phyloP scores from a whole-genome alignment of 352 stramenopile species.

The Globisporangium echinulatum region DNA sequence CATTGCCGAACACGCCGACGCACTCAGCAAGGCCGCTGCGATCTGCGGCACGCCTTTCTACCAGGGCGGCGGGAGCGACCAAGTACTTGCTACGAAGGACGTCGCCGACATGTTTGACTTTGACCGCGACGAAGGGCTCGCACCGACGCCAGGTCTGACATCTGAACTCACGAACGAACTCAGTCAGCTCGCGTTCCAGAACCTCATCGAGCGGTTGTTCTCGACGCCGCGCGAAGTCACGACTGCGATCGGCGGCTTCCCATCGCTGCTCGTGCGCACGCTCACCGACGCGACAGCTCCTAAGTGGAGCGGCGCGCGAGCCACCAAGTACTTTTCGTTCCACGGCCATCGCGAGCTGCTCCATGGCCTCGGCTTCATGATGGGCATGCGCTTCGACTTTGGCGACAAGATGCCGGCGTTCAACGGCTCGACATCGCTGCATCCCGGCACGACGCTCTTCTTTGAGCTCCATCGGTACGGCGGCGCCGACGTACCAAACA shows the following conservation, averaged over 20 bases:
- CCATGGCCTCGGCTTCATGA: slow-evolving; percentile 70
- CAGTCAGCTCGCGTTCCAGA: slow-evolving; percentile 56
- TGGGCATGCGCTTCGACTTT: slow-evolving; percentile 79
- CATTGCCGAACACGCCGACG: slow-evolving; percentile 32
- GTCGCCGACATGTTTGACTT: slow-evolving; percentile 72
- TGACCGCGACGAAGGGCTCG: slow-evolving; percentile 51
- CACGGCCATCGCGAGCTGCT: slow-evolving; percentile 78
- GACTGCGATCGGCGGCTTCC: slow-evolving; percentile 61
- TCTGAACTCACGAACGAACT: slow-evolving; percentile 38
- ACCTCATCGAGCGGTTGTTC: slow-evolving; percentile 71
- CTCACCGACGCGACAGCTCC: slow-evolving; percentile 36
- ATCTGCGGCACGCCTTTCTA: slow-evolving; percentile 55
- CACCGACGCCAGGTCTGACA: slow-evolving; percentile 38
- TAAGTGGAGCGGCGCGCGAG: slow-evolving; percentile 18
- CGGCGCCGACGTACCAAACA: background rate
- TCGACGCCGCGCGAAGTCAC: slow-evolving; percentile 59
- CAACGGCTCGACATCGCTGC: slow-evolving; percentile 61
- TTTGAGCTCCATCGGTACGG: slow-evolving; percentile 54
- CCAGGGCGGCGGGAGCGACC: slow-evolving; percentile 19
- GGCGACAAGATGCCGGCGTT: slow-evolving; percentile 37
- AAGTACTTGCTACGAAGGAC: slow-evolving; percentile 64
- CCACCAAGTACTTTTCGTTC: slow-evolving; percentile 72
- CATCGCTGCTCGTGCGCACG: slow-evolving; percentile 53
- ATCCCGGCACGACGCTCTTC: slow-evolving; percentile 66
- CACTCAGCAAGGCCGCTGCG: slow-evolving; percentile 25